Base-by-base conservation (phyloP, 2,329 filamentous ascomycete genomes). In the Claviceps monticola region DNA sequence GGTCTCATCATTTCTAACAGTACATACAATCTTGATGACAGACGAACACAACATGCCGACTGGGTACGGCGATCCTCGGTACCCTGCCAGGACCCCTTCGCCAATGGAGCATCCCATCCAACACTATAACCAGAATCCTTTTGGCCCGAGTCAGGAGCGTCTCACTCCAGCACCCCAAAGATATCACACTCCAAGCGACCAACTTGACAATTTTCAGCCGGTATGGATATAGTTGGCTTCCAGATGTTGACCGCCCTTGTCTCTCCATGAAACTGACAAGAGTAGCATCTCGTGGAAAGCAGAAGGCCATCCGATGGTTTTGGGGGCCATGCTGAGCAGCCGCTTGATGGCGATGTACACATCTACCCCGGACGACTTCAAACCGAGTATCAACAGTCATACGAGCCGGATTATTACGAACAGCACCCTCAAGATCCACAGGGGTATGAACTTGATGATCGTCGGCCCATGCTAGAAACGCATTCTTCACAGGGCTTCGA, bases 171-270 rank as follows among this genome's bases (percentile, higher is more conserved):
- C 17, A 50, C 56, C 34, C 42, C 58, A 66, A 21, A 70, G 75
- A 46, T 67, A 72, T 29, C 68, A 72, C 54, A 83, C 80, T 19
- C 80, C 84, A 1, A 83, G 81, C 61, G 91, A 97, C 68, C 77
- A 83, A 53, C 73, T 97, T 49, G 81, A 85, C 53, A 76, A 90
- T 57, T 90, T 96, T 66, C 87, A 88, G 48, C 91, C 90, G 52
- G 86, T 91, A 68, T 34, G 47, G 21, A 34, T 2, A 9, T 13
- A 41, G 36, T 26, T 13, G 2, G 3, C 21, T 17, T 37, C 14
- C 74, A 84, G 23, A 26, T 37, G n/a, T n/a, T n/a, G 3, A 16
- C 44, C 23, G 5, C 7, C 26, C 17, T 6, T 7, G 2, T n/a
- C 16, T 16, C 5, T 9, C 17, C 26, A 37, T 5, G 21, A 26